Base-by-base conservation (phyloP, 2,329 filamentous ascomycete species). In the Sporothrix phasma region DNA sequence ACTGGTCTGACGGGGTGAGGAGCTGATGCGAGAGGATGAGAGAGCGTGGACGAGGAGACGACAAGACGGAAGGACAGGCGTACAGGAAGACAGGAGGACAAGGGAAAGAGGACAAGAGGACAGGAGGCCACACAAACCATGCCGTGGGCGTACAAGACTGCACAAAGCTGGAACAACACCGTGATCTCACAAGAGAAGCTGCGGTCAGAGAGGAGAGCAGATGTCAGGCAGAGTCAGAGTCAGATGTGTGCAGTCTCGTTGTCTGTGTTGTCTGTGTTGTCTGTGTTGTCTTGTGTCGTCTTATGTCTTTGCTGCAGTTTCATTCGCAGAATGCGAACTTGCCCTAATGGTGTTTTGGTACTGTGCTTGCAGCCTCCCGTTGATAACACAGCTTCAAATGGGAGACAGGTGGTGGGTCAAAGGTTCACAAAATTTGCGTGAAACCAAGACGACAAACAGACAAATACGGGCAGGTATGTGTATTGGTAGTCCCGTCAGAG, bases 111-210 rank as follows among this genome's bases (percentile, higher is more conserved):
- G 26, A 47, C 43, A 61, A 22, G 17, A 59, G 6, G 34, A 24
- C 58, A 22, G 24, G 45, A 61, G 43, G 43, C 19, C 31, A 39
- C 58, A 47, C 43, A 39, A 59, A 49, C 43, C 19, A 61, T 49
- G 58, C 45, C 29, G 29, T 17, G 58, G 43, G 41, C 7, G 45
- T 5, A 61, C 43, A 61, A 49, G 39, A 45, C 45, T 24, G 54
- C 39, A 43, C 37, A 59, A 59, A 59, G 45, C 45, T 59, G 54
- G 54, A 59, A 29, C 54, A 59, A 39, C 15, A 37, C 39, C 24
- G 54, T 59, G 54, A 31, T 45, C 45, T 43, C 39, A 43, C 22
- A 59, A 39, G 31, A 17, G 45, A 39, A 45, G 45, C 45, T 43
- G 54, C n/a, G n/a, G n/a, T 29, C 22, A 59, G 54, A 45, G 39